Base-by-base conservation (phyloP, 352 stramenopile genomes). In the Aphanomyces cochlioides region DNA sequence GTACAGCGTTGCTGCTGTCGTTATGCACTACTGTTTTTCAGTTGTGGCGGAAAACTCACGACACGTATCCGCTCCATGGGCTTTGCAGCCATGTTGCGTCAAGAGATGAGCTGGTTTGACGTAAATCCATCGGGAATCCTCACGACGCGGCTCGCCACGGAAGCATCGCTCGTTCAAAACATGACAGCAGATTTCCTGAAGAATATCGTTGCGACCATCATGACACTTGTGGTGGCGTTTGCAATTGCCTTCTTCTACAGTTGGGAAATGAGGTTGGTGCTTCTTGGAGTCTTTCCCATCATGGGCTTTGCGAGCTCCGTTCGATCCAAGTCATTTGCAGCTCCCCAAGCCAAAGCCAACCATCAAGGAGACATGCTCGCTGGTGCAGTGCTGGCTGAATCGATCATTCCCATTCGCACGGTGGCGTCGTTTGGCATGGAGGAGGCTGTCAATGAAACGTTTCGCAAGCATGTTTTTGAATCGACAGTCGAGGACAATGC, bases 221-320 rank as follows among this genome's bases (percentile, higher is more conserved):
- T 72, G 1, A 74, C 74, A 2, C 43, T 86, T 5, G 66, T 45
- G 7, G 75, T 83, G 10, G 72, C 45, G 0, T 54, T 85, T 4
- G 67, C 38, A 3, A 83, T 89, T 60, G 73, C 78, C 3, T 77
- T 89, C 61, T 83, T 73, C 72, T 82, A 84, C 67, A 83, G 75
- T 38, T 89, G 83, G 83, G 47, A 88, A 56, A 83, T 91, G 75
- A 84, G 79, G 17, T 74, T 88, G 38, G 74, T 75, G 5, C 72
- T 79, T 5, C 73, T 87, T 5, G 81, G 73, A 10, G 67, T 59
- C 4, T 73, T 72, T 0, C 80, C 80, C 5, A 41, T 84, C 2
- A 57, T 75, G 12, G 64, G 43, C 3, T 65, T 64, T 5, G 63
- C 66, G 2, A 70, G 21, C 34, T 38, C 72, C 21, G 63, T 66